A percentile compares a stretch with the other conserved stretches of the same genome.
Evolutionary conservation across 2,329 filamentous ascomycete species (phyloP).

Genomic region (Incumbomyces delicatus): DNA sequence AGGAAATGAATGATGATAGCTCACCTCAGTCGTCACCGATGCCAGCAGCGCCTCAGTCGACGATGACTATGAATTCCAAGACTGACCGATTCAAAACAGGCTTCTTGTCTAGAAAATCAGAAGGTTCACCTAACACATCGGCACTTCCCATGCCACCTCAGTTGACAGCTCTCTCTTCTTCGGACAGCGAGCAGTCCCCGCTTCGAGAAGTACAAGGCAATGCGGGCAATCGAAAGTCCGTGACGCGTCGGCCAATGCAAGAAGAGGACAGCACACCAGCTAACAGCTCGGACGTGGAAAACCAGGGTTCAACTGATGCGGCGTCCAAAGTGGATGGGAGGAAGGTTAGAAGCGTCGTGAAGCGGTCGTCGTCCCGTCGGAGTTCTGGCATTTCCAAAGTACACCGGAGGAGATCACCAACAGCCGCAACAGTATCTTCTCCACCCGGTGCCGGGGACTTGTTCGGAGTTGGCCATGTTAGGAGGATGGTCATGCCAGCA

Average conservation of each 20-base stretch:
- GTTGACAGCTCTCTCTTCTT: slow-evolving; percentile 47
- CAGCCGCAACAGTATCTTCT: slow-evolving; percentile 33
- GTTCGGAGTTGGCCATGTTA: slow-evolving; percentile 56
- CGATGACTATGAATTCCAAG: slow-evolving; percentile 55
- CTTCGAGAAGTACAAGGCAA: slow-evolving; percentile 45
- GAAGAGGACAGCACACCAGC: slow-evolving; percentile 27
- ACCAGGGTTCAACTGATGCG: slow-evolving; percentile 34
- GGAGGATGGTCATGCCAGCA: slow-evolving; percentile 49
- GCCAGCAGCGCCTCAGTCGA: slow-evolving; percentile 43
- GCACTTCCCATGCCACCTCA: slow-evolving; percentile 43
- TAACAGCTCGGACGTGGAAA: slow-evolving; percentile 38
- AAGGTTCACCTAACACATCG: slow-evolving; percentile 46
- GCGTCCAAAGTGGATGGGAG: slow-evolving; percentile 38
- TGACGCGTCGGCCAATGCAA: slow-evolving; percentile 17
- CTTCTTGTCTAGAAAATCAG: slow-evolving; percentile 63
- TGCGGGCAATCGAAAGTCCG: slow-evolving; percentile 38
- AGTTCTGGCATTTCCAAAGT: slow-evolving; percentile 29
- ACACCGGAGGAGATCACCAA: slow-evolving; percentile 45
- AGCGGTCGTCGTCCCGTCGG: slow-evolving; percentile 40
- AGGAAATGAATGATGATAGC: slow-evolving; percentile 21
- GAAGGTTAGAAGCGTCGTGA: slow-evolving; percentile 47
- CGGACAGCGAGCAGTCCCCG: slow-evolving; percentile 48
- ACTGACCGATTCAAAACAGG: slow-evolving; percentile 77
- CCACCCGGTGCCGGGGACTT: slow-evolving; percentile 49
- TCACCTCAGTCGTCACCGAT: slow-evolving; percentile 46